A percentile compares a stretch with the other conserved stretches of the same genome.
Conservation (phyloP, 352 stramenopile species). For the Pythium dissimile region DNA sequence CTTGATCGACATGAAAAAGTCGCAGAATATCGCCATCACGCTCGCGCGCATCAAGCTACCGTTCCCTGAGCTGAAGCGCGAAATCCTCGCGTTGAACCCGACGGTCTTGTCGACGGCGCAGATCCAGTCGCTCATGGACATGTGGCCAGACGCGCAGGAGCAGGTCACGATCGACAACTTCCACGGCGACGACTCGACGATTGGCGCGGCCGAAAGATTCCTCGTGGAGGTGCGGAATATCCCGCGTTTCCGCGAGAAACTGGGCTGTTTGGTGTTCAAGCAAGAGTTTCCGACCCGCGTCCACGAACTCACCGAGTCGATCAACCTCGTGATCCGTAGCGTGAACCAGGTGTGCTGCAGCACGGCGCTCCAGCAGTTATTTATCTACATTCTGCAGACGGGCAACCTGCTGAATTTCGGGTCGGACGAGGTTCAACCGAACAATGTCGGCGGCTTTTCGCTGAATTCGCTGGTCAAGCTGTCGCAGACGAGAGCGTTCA, state of each 20-base stretch:
- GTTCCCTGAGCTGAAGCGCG: slow-evolving; percentile 65
- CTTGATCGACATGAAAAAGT: slow-evolving; percentile 87
- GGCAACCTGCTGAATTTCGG: slow-evolving; percentile 78
- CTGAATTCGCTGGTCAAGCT: slow-evolving; percentile 79
- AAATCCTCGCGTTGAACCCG: slow-evolving; percentile 75
- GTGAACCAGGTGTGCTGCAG: slow-evolving; percentile 81
- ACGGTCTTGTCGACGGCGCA: slow-evolving; percentile 74
- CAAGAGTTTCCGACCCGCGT: slow-evolving; percentile 76
- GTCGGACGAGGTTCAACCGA: slow-evolving; percentile 36
- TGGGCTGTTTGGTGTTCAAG: slow-evolving; percentile 79
- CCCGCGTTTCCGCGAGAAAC: slow-evolving; percentile 65
- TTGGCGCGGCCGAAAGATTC: slow-evolving; percentile 78
- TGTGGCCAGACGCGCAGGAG: slow-evolving; percentile 79
- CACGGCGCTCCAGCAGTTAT: slow-evolving; percentile 65
- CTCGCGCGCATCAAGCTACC: slow-evolving; percentile 70
- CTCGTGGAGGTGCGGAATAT: slow-evolving; percentile 67
- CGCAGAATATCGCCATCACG: slow-evolving; percentile 85
- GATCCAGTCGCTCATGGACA: slow-evolving; percentile 78
- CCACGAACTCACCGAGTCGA: slow-evolving; percentile 72
- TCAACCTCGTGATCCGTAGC: slow-evolving; percentile 71
- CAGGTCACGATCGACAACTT: slow-evolving; percentile 67
- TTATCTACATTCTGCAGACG: slow-evolving; percentile 85
- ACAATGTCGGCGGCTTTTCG: slow-evolving; percentile 60
- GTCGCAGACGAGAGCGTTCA: slow-evolving; percentile 85
- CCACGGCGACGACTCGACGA: slow-evolving; percentile 48